phyloP scores from a whole-genome alignment of 2,329 filamentous ascomycete species.

The Byssothecium circinans region DNA sequence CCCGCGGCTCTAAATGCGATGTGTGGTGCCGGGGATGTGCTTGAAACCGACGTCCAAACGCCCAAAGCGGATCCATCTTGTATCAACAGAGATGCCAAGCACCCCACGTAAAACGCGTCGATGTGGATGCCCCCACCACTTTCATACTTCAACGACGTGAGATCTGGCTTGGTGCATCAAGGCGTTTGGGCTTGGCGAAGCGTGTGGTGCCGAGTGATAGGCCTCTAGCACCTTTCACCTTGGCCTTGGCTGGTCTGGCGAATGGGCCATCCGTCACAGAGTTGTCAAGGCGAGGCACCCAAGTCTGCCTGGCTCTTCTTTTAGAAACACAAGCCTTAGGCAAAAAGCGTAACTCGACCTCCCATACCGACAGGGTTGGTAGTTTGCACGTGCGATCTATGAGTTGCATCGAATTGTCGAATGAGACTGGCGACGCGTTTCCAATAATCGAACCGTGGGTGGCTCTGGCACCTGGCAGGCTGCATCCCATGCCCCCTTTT shows the following conservation, averaged over 20 bases:
- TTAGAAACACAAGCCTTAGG: constrained; percentile 1
- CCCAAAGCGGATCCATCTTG: constrained; percentile 30
- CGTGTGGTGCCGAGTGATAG: constrained; percentile 6
- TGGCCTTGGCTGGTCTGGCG: constrained; percentile 4
- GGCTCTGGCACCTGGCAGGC: background rate
- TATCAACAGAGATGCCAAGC: constrained; percentile 35
- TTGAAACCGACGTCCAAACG: constrained; percentile 41
- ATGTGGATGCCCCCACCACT: constrained; percentile 26
- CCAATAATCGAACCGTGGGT: background rate
- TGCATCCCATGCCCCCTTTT: too few relatives aligned
- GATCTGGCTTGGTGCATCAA: constrained; percentile 6
- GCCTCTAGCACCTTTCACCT: constrained; percentile 5
- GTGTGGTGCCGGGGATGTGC: constrained; percentile 24
- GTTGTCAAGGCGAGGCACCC: background rate
- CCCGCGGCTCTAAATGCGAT: constrained; percentile 30
- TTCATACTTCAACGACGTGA: constrained; percentile 15
- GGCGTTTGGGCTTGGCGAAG: constrained; percentile 4
- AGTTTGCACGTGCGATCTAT: background rate
- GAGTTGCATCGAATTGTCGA: background rate
- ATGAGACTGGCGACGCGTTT: background rate
- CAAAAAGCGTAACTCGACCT: constrained; percentile 5
- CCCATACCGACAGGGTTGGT: background rate
- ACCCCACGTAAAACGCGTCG: constrained; percentile 32
- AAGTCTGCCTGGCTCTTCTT: background rate
- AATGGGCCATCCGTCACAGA: background rate